phyloP scores from a whole-genome alignment of 148 eudicot genomes.

The Nepenthes mirabilis region DNA sequence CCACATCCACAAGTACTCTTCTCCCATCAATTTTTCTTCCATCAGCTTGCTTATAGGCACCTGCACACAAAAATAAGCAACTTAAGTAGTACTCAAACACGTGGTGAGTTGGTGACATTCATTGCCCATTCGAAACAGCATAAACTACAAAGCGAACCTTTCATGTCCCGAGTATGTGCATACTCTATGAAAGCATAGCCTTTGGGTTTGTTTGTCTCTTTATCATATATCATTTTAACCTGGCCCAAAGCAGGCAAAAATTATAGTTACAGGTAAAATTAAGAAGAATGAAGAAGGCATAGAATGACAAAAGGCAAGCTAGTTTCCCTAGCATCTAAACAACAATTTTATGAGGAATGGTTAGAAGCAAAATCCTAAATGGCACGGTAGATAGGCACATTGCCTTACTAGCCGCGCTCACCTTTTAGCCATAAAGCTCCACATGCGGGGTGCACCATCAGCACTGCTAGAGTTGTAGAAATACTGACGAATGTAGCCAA shows the following conservation, averaged over 20 bases:
- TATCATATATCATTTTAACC: conserved; percentile 76
- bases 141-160: conserved; percentile 35
- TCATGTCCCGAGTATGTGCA: conserved; percentile 96
- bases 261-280: conserved; percentile 13
- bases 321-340: conserved; percentile 5
- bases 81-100: conserved; percentile 1
- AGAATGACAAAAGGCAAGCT: background rate
- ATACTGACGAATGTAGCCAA: conserved; percentile 42
- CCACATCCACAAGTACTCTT: conserved; percentile 98
- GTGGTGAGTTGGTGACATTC: background rate
- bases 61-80: conserved; percentile 24
- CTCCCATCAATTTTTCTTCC: conserved; percentile 92
- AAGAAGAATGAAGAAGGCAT: conserved; percentile 13
- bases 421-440: conserved; percentile 73
- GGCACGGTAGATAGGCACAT: conserved; percentile 96
- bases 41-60: conserved; percentile 99
- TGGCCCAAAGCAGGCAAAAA: conserved; percentile 20
- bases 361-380: conserved; percentile 35
- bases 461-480: conserved; percentile 49
- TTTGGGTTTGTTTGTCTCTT: conserved; percentile 69
- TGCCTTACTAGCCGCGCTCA: conserved; percentile 99
- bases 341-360: conserved; percentile 7
- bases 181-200: conserved; percentile 97
- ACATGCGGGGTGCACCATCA: conserved; percentile 61
- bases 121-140: background rate